Evolutionary conservation across 176 grass and related monocot species (phyloP).

Genomic region (Puccinellia tenuiflora): DNA sequence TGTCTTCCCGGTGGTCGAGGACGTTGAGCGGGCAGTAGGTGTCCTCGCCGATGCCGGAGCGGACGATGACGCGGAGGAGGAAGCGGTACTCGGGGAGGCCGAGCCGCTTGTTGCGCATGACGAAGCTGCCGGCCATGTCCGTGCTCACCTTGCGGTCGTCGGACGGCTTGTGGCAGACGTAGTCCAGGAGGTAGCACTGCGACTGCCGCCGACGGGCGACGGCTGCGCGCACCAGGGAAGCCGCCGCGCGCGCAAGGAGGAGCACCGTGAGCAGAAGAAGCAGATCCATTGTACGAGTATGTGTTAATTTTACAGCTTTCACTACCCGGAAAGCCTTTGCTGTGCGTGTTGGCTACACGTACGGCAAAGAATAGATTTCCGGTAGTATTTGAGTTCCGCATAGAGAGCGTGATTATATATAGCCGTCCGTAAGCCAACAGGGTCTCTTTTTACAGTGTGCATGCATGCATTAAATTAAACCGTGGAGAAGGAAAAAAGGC

Average conservation of each 20-base stretch:
- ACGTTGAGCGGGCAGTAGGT: conserved; percentile 48
- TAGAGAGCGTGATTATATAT: no score
- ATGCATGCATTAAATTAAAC: no score
- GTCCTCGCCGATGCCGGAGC: conserved; percentile 57
- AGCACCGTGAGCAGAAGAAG: background rate
- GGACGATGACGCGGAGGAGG: conserved; percentile 43
- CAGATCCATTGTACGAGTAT: background rate
- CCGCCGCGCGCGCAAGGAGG: background rate
- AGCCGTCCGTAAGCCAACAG: no score
- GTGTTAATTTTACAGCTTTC: no score
- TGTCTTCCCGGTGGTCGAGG: conserved; percentile 18
- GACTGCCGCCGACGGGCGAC: background rate
- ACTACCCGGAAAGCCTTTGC: no score
- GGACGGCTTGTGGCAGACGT: conserved; percentile 43
- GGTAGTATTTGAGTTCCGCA: no score
- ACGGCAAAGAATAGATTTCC: no score
- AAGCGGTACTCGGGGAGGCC: conserved; percentile 28
- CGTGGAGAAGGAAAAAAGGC: no score
- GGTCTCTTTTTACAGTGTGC: no score
- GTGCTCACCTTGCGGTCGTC: conserved; percentile 37
- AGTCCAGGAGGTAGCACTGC: conserved; percentile 64
- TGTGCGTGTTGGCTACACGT: no score
- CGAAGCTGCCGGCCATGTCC: background rate
- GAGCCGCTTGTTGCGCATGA: conserved; percentile 26
- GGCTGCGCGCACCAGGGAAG: background rate